Base-by-base conservation (phyloP, 2,329 filamentous ascomycete species). In the Aspergillus calidoustus region DNA sequence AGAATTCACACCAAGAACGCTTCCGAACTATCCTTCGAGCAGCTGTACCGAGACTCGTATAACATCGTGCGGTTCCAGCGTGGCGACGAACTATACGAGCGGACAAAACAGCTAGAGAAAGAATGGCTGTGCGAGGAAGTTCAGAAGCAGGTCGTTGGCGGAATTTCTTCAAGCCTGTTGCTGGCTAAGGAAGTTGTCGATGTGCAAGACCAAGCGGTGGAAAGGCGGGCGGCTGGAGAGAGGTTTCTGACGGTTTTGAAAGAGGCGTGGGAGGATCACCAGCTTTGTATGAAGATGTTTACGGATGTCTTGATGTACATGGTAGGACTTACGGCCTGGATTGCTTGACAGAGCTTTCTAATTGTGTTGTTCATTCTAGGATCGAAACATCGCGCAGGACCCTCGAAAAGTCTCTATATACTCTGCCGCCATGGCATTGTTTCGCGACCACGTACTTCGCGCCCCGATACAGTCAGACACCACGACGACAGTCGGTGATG, bases 241-340 rank as follows among this genome's bases (percentile, higher is more conserved):
- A 89, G 85, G 71, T 96, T 98, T 66, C 78, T 99, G 61, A 87
- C 86, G 59, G 89, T 87, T 0, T 77, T 98, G 15, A 90, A 90
- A 68, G 84, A 88, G 61, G 87, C 89, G 2, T 99, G 93, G 92
- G 87, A 93, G 63, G 91, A 96, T 65, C 93, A 99, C 73, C 91
- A 93, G 73, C 86, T 91, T 60, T 93, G 91, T 49, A 97, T 97
- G 91, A 93, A 92, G 73, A 98, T 98, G 94, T 89, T 92, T 54
- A 93, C 93, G 4, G 95, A 98, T 76, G 92, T 98, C 34, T 83
- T 98, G 55, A 97, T 98, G 93, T 97, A 97, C 73, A 92, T 99
- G 83, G 86, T 87, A 73, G 71, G 82, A 71, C 30, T n/a, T 31
- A 9, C 50, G 49, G 17, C n/a, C 11, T 28, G 19, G 46, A 3